Evolutionary conservation across 768 basidiomycete genomes (phyloP).

Genomic region (Panaeolus papilionaceus): DNA sequence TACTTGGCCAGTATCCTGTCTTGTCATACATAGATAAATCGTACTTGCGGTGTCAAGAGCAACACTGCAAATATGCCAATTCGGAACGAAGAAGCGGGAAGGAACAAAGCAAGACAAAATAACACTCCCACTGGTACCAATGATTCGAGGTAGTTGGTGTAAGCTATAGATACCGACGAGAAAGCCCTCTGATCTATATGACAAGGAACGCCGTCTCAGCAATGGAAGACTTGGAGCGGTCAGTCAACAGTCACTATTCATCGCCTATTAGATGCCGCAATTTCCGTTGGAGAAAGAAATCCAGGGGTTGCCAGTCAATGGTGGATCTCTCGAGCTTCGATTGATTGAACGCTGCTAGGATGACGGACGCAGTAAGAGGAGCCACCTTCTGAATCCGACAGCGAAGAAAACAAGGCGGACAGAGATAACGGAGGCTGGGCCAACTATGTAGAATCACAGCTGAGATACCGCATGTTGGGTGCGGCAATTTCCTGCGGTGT

Average conservation of each 20-base stretch:
- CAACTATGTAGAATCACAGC: neutral
- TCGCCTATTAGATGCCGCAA: neutral
- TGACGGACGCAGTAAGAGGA: neutral
- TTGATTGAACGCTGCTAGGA: neutral
- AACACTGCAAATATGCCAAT: neutral
- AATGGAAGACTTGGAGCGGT: neutral
- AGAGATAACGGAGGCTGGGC: neutral
- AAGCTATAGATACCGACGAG: neutral
- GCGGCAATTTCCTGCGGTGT: neutral
- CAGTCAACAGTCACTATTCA: neutral
- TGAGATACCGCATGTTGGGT: neutral
- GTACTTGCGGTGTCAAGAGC: neutral
- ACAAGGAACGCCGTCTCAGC: neutral
- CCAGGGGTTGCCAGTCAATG: neutral
- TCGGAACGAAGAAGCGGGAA: conserved; percentile 7
- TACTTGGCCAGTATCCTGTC: neutral
- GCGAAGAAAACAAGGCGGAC: neutral
- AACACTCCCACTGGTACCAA: neutral
- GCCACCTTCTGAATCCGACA: neutral
- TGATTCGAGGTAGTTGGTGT: neutral
- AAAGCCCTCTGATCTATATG: neutral
- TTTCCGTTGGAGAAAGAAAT: neutral
- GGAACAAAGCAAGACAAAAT: conserved; percentile 1
- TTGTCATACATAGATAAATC: neutral
- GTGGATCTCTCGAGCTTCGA: neutral